A percentile compares a stretch with the other conserved stretches of the same genome.
These are phyloP conservation scores for Quercus rubra DNA, from an alignment of 306 rosid genomes.

Conservation along the genomic window DNA sequence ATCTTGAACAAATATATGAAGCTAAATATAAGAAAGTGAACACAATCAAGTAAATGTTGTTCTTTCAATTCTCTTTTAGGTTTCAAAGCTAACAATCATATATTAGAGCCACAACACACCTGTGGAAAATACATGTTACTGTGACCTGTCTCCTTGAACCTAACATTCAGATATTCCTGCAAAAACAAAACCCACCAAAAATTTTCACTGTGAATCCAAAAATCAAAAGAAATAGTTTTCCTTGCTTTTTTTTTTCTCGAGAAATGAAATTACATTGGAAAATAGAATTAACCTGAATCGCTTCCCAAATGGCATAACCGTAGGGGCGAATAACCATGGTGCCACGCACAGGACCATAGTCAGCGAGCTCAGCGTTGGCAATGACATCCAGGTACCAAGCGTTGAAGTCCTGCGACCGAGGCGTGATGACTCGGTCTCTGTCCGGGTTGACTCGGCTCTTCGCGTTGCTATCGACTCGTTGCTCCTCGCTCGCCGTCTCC, in stretches of 20 bases:
- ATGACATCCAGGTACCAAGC: conserved; percentile 92
- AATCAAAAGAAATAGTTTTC: neutral
- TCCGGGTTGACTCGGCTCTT: conserved; percentile 53
- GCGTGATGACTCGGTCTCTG: conserved; percentile 66
- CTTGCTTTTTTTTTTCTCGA: too few relatives aligned
- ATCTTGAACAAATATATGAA: neutral
- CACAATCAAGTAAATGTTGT: neutral
- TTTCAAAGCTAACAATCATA: neutral
- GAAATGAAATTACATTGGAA: neutral
- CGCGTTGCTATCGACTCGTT: conserved; percentile 31
- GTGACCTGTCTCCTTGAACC: conserved; percentile 95
- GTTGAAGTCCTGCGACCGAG: conserved; percentile 90
- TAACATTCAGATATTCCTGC: conserved; percentile 84
- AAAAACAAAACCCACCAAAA: neutral
- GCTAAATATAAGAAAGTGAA: neutral
- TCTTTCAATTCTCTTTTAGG: neutral
- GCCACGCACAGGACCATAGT: conserved; percentile 98
- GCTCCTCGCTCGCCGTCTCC: conserved; percentile 35
- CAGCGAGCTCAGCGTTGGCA: conserved; percentile 88
- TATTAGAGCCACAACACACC: conserved; percentile 40
- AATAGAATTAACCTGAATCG: conserved; percentile 65
- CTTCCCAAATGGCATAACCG: conserved; percentile 96
- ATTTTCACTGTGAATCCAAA: neutral
- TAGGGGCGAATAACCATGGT: conserved; percentile 99
- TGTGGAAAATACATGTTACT: conserved; percentile 97